Percentiles rank a stretch among this genome's conserved stretches.
phyloP scores from a whole-genome alignment of 345 rosid species.

The Sisymbrium altissimum region DNA sequence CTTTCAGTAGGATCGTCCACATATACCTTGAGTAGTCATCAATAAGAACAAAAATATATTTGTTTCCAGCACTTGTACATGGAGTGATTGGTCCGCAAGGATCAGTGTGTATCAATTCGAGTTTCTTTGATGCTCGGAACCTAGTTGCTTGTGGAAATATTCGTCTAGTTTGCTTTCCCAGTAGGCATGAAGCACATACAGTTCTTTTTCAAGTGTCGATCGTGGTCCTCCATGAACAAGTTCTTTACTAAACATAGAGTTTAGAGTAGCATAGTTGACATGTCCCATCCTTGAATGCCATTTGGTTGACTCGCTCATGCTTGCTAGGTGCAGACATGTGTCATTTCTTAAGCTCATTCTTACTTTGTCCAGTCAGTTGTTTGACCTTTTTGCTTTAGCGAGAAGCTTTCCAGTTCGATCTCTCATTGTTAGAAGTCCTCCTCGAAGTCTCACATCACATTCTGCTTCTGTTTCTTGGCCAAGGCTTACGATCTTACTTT shows the following conservation, averaged over 20 bases:
- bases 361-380: background rate
- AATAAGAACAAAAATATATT: too few relatives aligned
- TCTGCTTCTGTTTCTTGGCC: background rate
- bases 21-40: too few relatives aligned
- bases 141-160: background rate
- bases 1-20: too few relatives aligned
- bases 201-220: background rate
- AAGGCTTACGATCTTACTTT: background rate
- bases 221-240: background rate
- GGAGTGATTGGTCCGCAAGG: background rate
- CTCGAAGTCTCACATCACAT: background rate
- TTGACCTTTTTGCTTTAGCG: background rate
- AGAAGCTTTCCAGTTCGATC: background rate
- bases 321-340: background rate
- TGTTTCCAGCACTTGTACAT: too few relatives aligned
- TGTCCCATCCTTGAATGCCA: background rate
- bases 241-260: background rate
- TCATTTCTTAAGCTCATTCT: background rate
- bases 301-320: background rate
- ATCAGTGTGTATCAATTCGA: background rate
- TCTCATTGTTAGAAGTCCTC: background rate
- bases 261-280: too few relatives aligned
- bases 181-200: background rate
- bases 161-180: background rate
- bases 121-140: background rate